Base-by-base conservation (phyloP, 345 rosid species). In the Sapria himalayana region DNA sequence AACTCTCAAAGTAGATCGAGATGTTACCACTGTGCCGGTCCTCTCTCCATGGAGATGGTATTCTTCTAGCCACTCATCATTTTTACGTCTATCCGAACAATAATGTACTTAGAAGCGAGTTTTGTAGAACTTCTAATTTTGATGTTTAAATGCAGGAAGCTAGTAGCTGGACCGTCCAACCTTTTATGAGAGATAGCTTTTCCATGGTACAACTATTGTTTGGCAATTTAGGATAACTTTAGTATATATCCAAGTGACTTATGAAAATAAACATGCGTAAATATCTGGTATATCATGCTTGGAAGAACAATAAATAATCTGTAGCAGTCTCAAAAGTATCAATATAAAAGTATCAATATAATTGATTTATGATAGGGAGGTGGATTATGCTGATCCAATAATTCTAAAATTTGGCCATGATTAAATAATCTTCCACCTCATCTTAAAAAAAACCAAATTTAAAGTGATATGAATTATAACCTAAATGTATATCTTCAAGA, bases 1-100 rank as follows among this genome's bases (percentile, higher is more conserved):
- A 64, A 49, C 5, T 33, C 59, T 29, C 51, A 35, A 15, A 38
- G 20, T 33, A 51, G 33, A 13, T 15, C 57, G 37, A 58, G 76
- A 57, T 78, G 94, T 46, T 81, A 78, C 60, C 94, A 85, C 52
- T 86, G 97, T 44, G 97, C 92, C 11, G 92, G 89, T 22, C 89
- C 97, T 59, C 92, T 81, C 24, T 59, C 80, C 3, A 78, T 64
- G 65, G 63, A 68, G 47, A 66, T 69, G 94, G 94, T 78, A 54
- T 43, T 18, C 31, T 25, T 19, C 13, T 20, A 5, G 20, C 9
- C 19, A 9, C 20, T 29, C 3, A 24, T 29, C 9, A n/a, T 10
- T 10, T n/a, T 18, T 25, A 54, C 15, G n/a, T 22, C 20, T n/a
- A 38, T 25, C n/a, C n/a, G n/a, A n/a, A n/a, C n/a, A n/a, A n/a